Conservation (phyloP, 352 stramenopile species). For the Phytophthora citricola region DNA sequence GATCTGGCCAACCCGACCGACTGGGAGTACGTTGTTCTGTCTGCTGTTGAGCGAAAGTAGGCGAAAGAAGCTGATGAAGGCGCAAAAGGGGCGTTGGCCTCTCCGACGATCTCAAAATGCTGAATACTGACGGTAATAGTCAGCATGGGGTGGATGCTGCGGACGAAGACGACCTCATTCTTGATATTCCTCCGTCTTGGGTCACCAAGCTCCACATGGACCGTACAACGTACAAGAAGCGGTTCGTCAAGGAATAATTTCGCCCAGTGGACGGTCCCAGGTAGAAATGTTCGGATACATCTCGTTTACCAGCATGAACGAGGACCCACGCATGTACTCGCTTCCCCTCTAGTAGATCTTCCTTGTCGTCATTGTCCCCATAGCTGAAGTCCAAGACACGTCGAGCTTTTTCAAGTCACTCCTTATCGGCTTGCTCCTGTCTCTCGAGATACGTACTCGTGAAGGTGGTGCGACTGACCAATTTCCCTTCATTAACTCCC, state of each 20-base stretch:
- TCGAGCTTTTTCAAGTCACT: slow-evolving; percentile 47
- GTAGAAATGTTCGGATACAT: slow-evolving; percentile 87
- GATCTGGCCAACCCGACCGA: slow-evolving; percentile 86
- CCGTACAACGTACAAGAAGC: slow-evolving; percentile 74
- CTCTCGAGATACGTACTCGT: slow-evolving; percentile 72
- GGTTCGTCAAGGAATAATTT: slow-evolving; percentile 77
- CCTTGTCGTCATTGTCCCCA: slow-evolving; percentile 72
- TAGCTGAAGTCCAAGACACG: slow-evolving; percentile 54
- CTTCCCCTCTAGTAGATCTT: slow-evolving; percentile 74
- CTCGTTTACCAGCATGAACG: slow-evolving; percentile 90
- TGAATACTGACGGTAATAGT: slow-evolving; percentile 60
- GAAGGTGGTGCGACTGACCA: slow-evolving; percentile 66
- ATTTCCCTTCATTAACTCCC: slow-evolving; percentile 33
- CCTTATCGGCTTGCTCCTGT: slow-evolving; percentile 57
- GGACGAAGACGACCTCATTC: slow-evolving; percentile 70
- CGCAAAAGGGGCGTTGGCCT: slow-evolving; percentile 62
- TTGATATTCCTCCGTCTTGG: slow-evolving; percentile 90
- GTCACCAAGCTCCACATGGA: slow-evolving; percentile 80
- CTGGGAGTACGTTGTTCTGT: slow-evolving; percentile 94
- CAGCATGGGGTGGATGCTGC: slow-evolving; percentile 53
- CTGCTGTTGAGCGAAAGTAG: slow-evolving; percentile 64
- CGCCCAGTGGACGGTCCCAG: slow-evolving; percentile 93
- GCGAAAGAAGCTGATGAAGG: slow-evolving; percentile 53
- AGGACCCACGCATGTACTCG: slow-evolving; percentile 93
- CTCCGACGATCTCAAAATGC: slow-evolving; percentile 64